Conservation (phyloP, 164 flowering plant genomes). For the Liriodendron chinense region DNA sequence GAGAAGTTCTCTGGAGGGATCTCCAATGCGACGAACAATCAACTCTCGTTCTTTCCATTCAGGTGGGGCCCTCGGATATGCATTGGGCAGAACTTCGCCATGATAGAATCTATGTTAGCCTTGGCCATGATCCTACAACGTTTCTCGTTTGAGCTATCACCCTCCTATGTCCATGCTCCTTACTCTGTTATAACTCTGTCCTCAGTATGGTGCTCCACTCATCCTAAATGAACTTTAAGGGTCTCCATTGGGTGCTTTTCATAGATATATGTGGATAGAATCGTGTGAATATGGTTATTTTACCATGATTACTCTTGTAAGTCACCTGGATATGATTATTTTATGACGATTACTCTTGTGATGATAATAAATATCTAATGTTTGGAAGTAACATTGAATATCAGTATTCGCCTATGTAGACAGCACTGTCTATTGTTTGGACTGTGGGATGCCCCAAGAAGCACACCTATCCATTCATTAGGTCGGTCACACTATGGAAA, state of each 20-base stretch:
- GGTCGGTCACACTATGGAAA: too few species aligned
- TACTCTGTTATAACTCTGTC: slow-evolving; percentile 5
- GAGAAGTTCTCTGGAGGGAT: slow-evolving; percentile 14
- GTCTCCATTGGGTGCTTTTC: background rate
- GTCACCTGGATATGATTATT: too few species aligned
- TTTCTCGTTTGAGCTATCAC: slow-evolving; percentile 12
- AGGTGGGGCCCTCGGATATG: slow-evolving; percentile 13
- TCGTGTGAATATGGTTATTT: too few species aligned
- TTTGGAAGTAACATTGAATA: too few species aligned
- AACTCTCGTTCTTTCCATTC: slow-evolving; percentile 14
- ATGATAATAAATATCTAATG: too few species aligned
- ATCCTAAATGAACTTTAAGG: background rate
- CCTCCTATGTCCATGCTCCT: slow-evolving; percentile 10
- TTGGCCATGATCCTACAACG: slow-evolving; percentile 10
- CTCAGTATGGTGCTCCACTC: slow-evolving; percentile 15
- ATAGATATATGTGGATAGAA: too few species aligned
- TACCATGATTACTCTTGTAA: too few species aligned
- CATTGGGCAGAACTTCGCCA: slow-evolving; percentile 11
- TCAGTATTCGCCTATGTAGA: too few species aligned
- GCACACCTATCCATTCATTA: too few species aligned
- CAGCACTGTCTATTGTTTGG: too few species aligned
- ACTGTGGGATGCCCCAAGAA: too few species aligned
- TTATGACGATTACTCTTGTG: too few species aligned
- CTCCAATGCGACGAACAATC: slow-evolving; percentile 10
- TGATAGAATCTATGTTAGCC: slow-evolving; percentile 14